Conservation (phyloP, 1,284 basidiomycete species). For the Cryptococcus depauperatus region DNA sequence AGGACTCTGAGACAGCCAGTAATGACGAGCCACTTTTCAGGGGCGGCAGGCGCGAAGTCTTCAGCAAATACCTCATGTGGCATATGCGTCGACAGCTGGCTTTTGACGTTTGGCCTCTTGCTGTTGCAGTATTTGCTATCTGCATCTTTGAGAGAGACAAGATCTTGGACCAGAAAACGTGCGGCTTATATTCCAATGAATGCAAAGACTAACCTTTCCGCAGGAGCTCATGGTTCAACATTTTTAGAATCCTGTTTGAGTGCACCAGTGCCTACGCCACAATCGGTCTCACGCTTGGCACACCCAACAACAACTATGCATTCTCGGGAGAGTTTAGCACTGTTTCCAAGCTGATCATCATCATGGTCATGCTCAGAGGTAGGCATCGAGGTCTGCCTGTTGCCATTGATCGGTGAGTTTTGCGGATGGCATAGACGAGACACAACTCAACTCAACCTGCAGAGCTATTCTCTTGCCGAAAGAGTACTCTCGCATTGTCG, state of each 20-base stretch:
- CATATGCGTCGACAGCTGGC: constrained; percentile 34
- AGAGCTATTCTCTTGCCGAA: constrained; percentile 15
- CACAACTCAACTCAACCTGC: neutral
- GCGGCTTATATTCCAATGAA: neutral
- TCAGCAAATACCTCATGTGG: constrained; percentile 34
- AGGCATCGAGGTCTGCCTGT: constrained; percentile 39
- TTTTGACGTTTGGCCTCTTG: constrained; percentile 37
- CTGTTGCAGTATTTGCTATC: constrained; percentile 27
- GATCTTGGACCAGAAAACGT: constrained; percentile 18
- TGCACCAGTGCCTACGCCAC: constrained; percentile 31
- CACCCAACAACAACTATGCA: constrained; percentile 33
- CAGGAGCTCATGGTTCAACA: constrained; percentile 23
- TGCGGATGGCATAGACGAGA: constrained; percentile 3
- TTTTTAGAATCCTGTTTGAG: constrained; percentile 35
- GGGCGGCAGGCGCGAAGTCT: constrained; percentile 19
- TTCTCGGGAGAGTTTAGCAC: constrained; percentile 34
- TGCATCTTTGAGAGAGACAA: constrained; percentile 29
- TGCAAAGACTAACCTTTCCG: neutral
- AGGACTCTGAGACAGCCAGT: constrained; percentile 9
- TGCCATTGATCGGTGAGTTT: constrained; percentile 28
- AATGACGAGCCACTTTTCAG: constrained; percentile 22
- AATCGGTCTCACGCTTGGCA: constrained; percentile 29
- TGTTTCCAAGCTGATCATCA: constrained; percentile 38
- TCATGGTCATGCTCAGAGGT: constrained; percentile 38
- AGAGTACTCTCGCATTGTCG: constrained; percentile 19